These are phyloP conservation scores for Leishmania turanica DNA, from an alignment of 208 protist genomes.

Conservation along the genomic window DNA sequence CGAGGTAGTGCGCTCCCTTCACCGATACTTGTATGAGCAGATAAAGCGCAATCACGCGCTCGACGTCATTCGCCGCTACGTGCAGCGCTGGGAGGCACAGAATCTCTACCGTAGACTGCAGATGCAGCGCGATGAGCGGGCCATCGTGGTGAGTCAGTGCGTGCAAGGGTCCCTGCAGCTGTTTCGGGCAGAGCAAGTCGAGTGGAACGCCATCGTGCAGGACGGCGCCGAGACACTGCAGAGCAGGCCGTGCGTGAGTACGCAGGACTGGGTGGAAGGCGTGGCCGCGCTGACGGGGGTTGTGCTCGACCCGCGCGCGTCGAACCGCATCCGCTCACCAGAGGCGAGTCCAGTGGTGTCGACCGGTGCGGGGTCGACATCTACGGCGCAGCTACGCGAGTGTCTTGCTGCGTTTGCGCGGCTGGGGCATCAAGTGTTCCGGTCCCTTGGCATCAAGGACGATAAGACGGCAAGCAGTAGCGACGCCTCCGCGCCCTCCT, in stretches of 20 bases:
- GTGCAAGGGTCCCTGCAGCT: slow-evolving; percentile 40
- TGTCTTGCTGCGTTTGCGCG: slow-evolving; percentile 9
- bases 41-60: slow-evolving; percentile 59
- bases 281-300: slow-evolving; percentile 34
- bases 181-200: slow-evolving; percentile 57
- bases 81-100: slow-evolving; percentile 52
- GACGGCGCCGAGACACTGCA: slow-evolving; percentile 23
- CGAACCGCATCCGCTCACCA: slow-evolving; percentile 1
- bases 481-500: not conserved
- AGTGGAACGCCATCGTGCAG: slow-evolving; percentile 44
- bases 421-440: slow-evolving; percentile 14
- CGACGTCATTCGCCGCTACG: slow-evolving; percentile 31
- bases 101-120: slow-evolving; percentile 40
- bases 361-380: not conserved
- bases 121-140: slow-evolving; percentile 64
- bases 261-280: slow-evolving; percentile 37
- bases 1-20: slow-evolving; percentile 50
- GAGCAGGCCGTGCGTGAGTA: slow-evolving; percentile 28
- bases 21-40: slow-evolving; percentile 58
- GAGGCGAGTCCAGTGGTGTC: not conserved
- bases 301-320: slow-evolving; percentile 11
- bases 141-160: slow-evolving; percentile 49
- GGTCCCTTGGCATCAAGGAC: not conserved
- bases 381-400: not conserved
- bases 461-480: not conserved